phyloP scores from a whole-genome alignment of 345 rosid species.

The Bruguiera parviflora region DNA sequence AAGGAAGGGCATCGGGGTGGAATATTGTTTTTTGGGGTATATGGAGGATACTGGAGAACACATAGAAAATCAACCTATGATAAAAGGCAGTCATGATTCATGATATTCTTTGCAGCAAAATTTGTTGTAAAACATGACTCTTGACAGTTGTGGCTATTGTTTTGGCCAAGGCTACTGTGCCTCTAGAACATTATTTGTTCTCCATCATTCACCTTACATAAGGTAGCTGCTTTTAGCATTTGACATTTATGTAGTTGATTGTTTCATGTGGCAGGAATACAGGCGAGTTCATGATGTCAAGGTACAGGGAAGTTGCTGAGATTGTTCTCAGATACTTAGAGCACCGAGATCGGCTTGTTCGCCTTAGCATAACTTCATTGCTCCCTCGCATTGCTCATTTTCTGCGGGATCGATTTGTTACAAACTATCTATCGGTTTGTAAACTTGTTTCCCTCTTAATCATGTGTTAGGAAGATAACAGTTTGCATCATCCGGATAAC shows the following conservation, averaged over 20 bases:
- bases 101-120: too few species aligned
- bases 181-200: background rate
- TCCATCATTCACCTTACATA: conserved; percentile 1
- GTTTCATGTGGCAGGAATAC: conserved; percentile 69
- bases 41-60: too few species aligned
- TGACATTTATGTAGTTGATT: conserved; percentile 4
- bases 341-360: conserved; percentile 95
- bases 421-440: conserved; percentile 85
- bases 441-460: conserved; percentile 8
- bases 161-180: background rate
- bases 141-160: background rate
- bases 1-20: too few species aligned
- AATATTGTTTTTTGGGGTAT: too few species aligned
- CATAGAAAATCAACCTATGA: too few species aligned
- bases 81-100: too few species aligned
- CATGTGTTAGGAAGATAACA: background rate
- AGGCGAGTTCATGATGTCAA: conserved; percentile 99
- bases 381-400: conserved; percentile 99
- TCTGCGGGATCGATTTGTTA: conserved; percentile 93
- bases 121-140: background rate
- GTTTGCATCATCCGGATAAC: background rate
- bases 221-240: background rate
- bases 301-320: conserved; percentile 98
- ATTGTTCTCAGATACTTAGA: conserved; percentile 91
- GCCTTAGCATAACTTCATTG: conserved; percentile 96